phyloP scores from a whole-genome alignment of 352 stramenopile species.

The Saprolegnia parasitica region DNA sequence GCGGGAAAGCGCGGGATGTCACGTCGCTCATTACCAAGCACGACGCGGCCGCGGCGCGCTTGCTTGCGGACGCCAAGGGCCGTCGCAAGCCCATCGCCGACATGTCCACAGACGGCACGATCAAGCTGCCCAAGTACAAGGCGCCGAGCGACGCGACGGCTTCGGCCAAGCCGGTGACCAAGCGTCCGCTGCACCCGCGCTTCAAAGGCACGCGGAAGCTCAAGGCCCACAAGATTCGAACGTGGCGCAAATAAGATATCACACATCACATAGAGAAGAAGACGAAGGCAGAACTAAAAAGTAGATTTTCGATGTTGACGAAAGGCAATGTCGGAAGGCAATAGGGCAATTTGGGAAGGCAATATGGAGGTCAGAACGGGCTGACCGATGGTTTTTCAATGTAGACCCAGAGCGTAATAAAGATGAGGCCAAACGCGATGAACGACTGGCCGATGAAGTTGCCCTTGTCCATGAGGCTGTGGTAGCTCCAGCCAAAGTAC shows the following conservation, averaged over 20 bases:
- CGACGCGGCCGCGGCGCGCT: slow-evolving; percentile 32
- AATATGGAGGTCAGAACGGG: slow-evolving; percentile 32
- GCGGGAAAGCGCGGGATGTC: slow-evolving; percentile 56
- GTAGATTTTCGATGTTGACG: too few species aligned
- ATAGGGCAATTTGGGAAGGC: too few species aligned
- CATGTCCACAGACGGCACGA: not conserved
- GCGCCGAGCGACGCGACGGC: not conserved
- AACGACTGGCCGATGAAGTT: slow-evolving; percentile 83
- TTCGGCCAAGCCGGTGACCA: slow-evolving; percentile 6
- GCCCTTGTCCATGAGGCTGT: slow-evolving; percentile 81
- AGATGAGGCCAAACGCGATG: slow-evolving; percentile 72
- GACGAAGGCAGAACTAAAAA: not conserved
- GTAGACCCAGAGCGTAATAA: slow-evolving; percentile 80
- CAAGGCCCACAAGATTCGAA: slow-evolving; percentile 51
- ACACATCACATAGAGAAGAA: not conserved
- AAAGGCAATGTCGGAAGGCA: too few species aligned
- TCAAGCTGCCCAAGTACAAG: slow-evolving; percentile 30
- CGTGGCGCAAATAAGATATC: slow-evolving; percentile 11
- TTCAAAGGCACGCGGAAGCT: slow-evolving; percentile 50
- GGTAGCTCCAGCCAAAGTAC: slow-evolving; percentile 86
- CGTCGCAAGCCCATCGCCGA: slow-evolving; percentile 1
- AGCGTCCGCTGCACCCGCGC: slow-evolving; percentile 24
- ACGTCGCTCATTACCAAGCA: slow-evolving; percentile 74
- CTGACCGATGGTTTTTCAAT: slow-evolving; percentile 77
- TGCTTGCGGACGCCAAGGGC: slow-evolving; percentile 5